Evolutionary conservation across 352 stramenopile genomes (phyloP).

Genomic region (Globisporangium radiosum): DNA sequence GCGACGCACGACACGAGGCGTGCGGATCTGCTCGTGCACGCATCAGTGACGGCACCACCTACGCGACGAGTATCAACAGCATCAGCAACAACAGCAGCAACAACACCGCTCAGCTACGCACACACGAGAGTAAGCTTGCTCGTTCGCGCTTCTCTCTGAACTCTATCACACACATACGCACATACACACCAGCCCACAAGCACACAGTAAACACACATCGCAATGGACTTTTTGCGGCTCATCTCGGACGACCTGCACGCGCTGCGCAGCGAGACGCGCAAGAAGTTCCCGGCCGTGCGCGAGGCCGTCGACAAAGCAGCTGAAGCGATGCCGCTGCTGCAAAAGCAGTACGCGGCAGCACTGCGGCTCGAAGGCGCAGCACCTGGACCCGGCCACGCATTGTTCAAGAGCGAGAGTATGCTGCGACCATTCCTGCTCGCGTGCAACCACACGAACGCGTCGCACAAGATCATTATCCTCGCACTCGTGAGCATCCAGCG

Average conservation of each 20-base stretch:
- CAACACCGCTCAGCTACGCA: background rate
- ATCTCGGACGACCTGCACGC: slow-evolving; percentile 86
- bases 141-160: background rate
- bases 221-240: slow-evolving; percentile 91
- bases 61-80: no score
- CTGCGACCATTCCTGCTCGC: slow-evolving; percentile 95
- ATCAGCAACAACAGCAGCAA: background rate
- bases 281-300: slow-evolving; percentile 92
- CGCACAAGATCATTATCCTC: slow-evolving; percentile 90
- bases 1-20: no score
- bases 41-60: no score
- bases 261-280: slow-evolving; percentile 79
- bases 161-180: background rate
- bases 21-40: no score
- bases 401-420: slow-evolving; percentile 94
- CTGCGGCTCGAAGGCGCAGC: slow-evolving; percentile 57
- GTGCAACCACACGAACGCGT: slow-evolving; percentile 96
- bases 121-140: background rate
- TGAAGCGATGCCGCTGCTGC: slow-evolving; percentile 88
- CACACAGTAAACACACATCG: background rate
- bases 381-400: slow-evolving; percentile 84
- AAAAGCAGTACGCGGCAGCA: slow-evolving; percentile 92
- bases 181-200: background rate
- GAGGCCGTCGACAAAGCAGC: slow-evolving; percentile 95
- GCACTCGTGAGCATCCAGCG: slow-evolving; percentile 93